Base-by-base conservation (phyloP, 2,329 filamentous ascomycete species). In the Pseudocercospora crystallina region DNA sequence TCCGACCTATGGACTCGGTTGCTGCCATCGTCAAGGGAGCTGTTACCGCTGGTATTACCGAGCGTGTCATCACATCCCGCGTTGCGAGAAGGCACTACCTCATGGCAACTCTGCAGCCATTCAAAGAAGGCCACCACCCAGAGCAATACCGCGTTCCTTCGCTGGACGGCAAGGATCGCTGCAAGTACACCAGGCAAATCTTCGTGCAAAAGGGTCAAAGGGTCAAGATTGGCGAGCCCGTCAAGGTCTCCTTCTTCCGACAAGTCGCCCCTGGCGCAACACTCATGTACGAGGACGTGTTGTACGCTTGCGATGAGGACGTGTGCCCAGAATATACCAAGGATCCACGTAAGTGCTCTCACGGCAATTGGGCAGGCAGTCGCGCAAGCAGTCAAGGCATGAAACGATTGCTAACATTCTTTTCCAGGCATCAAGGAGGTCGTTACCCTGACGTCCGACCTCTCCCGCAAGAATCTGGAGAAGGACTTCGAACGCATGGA, bases 401-500 rank as follows among this genome's bases (percentile, higher is more conserved):
- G 3, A 26, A 26, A 3, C 7, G 15, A 36, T 45, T 51, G 59
- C 69, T 71, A 69, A 67, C 60, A 41, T 26, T 43, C 12, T 49
- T 33, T 26, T 54, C 57, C 61, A 96, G 92, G 91, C 62, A 97
- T 97, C 82, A 97, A 97, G 81, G 94, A 97, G 74, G 90, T 97
- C 50, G 94, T 97, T 59, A 99, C 94, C 1, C 84, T 99, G 43
- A 97, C 94, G 2, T 97, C 92, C 2, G 94, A 99, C 69, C 80
- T 99, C 50, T 96, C 91, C 42, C 87, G 92, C 64, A 99, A 97
- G 80, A 97, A 97, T 70, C 85, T 99, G 10, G 94, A 99, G 73
- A 97, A 96, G 75, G 94, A 99, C 71, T 99, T 99, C 66, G 94
- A 99, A 75, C 85, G 94, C 68, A 97, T 97, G 94, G 94, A 97